These are phyloP conservation scores for Acarospora socialis DNA, from an alignment of 2,329 filamentous ascomycete species.

Conservation along the genomic window DNA sequence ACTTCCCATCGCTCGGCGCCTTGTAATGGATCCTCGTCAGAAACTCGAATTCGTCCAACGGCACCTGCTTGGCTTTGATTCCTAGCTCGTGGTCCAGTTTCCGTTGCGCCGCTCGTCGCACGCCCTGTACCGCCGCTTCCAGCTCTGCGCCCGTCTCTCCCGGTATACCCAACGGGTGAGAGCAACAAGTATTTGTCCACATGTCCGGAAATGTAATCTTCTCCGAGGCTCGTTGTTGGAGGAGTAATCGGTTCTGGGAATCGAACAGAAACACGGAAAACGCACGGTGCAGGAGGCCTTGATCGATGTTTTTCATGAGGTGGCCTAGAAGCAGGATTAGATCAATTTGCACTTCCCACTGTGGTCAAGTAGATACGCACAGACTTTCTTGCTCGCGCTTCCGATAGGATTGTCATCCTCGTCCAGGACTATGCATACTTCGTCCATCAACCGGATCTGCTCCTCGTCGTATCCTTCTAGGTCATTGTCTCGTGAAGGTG, in stretches of 20 bases:
- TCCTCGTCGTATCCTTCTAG: constrained; percentile 53
- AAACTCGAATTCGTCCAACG: constrained; percentile 81
- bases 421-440: constrained; percentile 94
- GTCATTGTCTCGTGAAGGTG: constrained; percentile 42
- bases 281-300: constrained; percentile 86
- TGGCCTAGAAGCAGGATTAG: constrained; percentile 49
- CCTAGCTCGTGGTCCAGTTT: constrained; percentile 93
- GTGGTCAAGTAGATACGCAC: too few relatives aligned
- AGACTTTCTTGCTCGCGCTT: constrained; percentile 94
- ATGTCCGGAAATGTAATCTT: constrained; percentile 99
- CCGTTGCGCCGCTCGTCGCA: constrained; percentile 80
- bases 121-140: constrained; percentile 65
- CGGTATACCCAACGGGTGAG: constrained; percentile 82
- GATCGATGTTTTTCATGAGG: constrained; percentile 96
- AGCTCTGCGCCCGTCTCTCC: constrained; percentile 79
- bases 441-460: constrained; percentile 96
- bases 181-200: constrained; percentile 99
- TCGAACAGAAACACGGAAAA: constrained; percentile 99
- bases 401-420: constrained; percentile 86
- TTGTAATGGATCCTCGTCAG: constrained; percentile 97
- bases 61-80: constrained; percentile 78
- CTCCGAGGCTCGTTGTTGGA: constrained; percentile 88
- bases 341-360: too few relatives aligned
- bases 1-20: constrained; percentile 90
- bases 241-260: constrained; percentile 75